Percentiles rank a stretch among this genome's conserved stretches.
Conservation (phyloP, 345 rosid genomes). For the Syzygium jambos region DNA sequence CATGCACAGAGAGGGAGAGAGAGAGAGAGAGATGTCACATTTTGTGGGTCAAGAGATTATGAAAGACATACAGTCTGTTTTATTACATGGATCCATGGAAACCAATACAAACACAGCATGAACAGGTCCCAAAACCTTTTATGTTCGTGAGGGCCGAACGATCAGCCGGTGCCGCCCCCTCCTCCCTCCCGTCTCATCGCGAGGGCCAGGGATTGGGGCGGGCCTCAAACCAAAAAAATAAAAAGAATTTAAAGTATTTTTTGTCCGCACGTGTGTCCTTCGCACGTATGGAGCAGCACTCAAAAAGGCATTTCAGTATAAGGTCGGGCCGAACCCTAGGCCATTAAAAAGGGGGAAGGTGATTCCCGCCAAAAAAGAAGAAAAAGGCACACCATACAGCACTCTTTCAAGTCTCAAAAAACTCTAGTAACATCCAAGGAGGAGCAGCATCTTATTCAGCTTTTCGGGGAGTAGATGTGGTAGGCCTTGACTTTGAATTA, state of each 20-base stretch:
- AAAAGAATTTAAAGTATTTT: neutral
- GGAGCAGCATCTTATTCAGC: neutral
- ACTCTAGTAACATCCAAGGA: neutral
- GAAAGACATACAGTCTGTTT: neutral
- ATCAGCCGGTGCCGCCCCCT: neutral
- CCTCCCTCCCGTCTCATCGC: neutral
- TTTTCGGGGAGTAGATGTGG: neutral
- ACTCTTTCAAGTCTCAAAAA: slow-evolving; percentile 3
- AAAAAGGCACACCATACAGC: slow-evolving; percentile 10
- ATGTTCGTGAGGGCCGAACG: neutral
- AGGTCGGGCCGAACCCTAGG: slow-evolving; percentile 10
- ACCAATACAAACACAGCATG: neutral
- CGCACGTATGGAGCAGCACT: slow-evolving; percentile 16
- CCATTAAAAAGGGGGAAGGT: slow-evolving; percentile 10
- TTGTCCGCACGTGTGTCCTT: slow-evolving; percentile 19
- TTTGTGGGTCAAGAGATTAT: neutral
- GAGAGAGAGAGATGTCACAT: neutral
- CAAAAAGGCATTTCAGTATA: neutral
- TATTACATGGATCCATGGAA: neutral
- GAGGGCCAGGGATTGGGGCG: neutral
- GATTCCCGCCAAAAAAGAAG: slow-evolving; percentile 43
- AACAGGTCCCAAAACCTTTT: neutral
- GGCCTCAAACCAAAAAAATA: neutral
- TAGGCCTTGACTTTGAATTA: neutral
- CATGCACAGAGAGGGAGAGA: neutral